Evolutionary conservation across 495 filamentous ascomycete species (phyloP), one percentile per base, ranked within the genome.

Genomic region (Aspergillus affinis): DNA sequence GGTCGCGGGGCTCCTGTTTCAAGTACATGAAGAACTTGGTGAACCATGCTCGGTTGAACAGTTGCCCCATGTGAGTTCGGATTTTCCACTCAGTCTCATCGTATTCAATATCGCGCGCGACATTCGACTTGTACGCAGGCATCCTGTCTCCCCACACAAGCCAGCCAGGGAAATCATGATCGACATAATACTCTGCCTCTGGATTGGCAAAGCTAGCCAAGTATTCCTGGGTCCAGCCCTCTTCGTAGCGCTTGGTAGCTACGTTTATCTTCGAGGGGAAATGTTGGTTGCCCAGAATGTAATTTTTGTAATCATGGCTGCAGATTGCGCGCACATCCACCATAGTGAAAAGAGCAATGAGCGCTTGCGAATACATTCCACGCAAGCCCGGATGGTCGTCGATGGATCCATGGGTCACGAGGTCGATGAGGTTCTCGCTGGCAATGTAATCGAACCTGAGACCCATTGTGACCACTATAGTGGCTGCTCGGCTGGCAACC

Each of bases 1-100:
- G 75, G 72, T 99, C 94, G 23, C 93, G 85, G 17, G 94, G 94
- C 73, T 99, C 94, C 72, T 99, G 94, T 75, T 97, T 99, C 75
- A 98, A 80, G 69, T 91, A 97, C 44, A 82, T 88, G 66, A 98
- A 99, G 74, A 88, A 94, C 51, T 86, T 87, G 56, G 84, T 82
- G 63, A 96, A 90, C 95, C 94, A 98, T 57, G 90, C 80, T 48
- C 86, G 85, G 58, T 89, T 88, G 54, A 99, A 80, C 45, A 91
- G 70, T 51, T 81, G 82, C 47, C 91, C 95, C 65, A 99, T 94
- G 65, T 90, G 88, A 41, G 82, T 81, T n/a, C 92, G 87, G 20
- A 87, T 85, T 1, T 82, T 80, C 68, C 75, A 85, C 69, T 99
- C 95, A 4, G 89, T 74, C 18, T 91, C 88, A 66, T 99, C 94